Conservation (phyloP, 2,329 filamentous ascomycete genomes). For the Xylariaceae sp. region DNA sequence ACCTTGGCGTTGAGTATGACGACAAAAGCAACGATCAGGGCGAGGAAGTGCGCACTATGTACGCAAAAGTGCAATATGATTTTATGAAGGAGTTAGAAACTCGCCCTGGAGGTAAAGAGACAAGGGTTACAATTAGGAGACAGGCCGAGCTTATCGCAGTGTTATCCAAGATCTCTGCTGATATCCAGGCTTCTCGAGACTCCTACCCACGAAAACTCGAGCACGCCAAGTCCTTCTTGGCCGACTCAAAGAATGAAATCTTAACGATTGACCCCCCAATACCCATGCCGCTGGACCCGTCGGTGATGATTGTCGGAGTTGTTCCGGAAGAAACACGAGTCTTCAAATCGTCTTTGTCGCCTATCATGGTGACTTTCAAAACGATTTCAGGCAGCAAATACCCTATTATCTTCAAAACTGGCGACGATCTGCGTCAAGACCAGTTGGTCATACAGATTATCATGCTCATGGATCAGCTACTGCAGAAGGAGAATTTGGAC, state of each 20-base stretch:
- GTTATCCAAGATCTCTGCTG: slow-evolving; percentile 85
- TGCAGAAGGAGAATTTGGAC: slow-evolving; percentile 95
- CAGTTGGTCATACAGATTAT: slow-evolving; percentile 97
- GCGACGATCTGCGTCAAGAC: slow-evolving; percentile 94
- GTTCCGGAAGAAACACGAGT: slow-evolving; percentile 85
- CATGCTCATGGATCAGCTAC: slow-evolving; percentile 93
- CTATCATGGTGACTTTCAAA: slow-evolving; percentile 89
- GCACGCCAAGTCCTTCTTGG: slow-evolving; percentile 80
- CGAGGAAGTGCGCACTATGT: slow-evolving; percentile 79
- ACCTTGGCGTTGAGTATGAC: slow-evolving; percentile 96
- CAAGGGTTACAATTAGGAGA: slow-evolving; percentile 76
- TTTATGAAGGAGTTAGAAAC: slow-evolving; percentile 90
- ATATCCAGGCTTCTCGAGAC: slow-evolving; percentile 81
- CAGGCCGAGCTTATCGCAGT: slow-evolving; percentile 91
- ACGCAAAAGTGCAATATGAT: slow-evolving; percentile 91
- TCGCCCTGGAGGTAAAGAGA: slow-evolving; percentile 71
- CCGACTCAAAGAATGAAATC: slow-evolving; percentile 90
- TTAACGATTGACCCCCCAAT: slow-evolving; percentile 82
- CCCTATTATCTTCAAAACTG: slow-evolving; percentile 95
- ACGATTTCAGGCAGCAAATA: slow-evolving; percentile 79
- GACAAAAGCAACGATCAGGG: slow-evolving; percentile 79
- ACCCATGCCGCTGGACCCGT: slow-evolving; percentile 86
- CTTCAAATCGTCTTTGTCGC: slow-evolving; percentile 93
- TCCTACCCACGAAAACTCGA: slow-evolving; percentile 82
- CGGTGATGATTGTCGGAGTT: slow-evolving; percentile 77